A percentile compares a stretch with the other conserved stretches of the same genome.
Evolutionary conservation across 2,329 filamentous ascomycete species (phyloP).

Genomic region (Pezicula radicicola): DNA sequence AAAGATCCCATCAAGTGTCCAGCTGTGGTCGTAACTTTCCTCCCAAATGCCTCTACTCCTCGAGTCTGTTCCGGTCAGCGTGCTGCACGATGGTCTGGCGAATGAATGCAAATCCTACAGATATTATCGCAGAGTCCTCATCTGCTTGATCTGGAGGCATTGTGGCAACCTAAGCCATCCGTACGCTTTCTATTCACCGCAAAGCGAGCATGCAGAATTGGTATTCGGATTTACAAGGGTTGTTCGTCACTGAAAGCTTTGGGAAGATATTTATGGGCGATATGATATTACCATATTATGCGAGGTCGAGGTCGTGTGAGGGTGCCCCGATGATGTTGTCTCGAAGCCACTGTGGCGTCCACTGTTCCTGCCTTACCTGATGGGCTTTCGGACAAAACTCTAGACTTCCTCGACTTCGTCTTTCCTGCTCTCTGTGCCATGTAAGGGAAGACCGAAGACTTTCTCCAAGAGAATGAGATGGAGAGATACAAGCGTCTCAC

Average conservation of each 20-base stretch:
- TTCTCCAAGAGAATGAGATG: too few species aligned
- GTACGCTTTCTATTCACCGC: slow-evolving; percentile 21
- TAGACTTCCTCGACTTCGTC: too few species aligned
- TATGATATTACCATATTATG: not conserved
- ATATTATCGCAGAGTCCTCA: slow-evolving; percentile 29
- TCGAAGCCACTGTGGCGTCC: too few species aligned
- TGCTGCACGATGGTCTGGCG: not conserved
- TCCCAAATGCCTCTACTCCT: slow-evolving; percentile 86
- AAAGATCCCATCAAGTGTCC: slow-evolving; percentile 79
- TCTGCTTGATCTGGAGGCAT: slow-evolving; percentile 27
- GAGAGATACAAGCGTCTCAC: too few species aligned
- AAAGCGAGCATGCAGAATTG: slow-evolving; percentile 20
- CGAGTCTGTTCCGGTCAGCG: slow-evolving; percentile 58
- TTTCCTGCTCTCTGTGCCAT: too few species aligned
- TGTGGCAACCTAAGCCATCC: slow-evolving; percentile 29
- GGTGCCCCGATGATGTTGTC: slow-evolving; percentile 5
- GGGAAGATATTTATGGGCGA: not conserved
- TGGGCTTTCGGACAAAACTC: too few species aligned
- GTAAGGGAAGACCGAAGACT: too few species aligned
- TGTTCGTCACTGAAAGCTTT: not conserved
- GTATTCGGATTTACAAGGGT: not conserved
- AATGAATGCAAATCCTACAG: slow-evolving; percentile 20
- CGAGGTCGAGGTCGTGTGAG: slow-evolving; percentile 8
- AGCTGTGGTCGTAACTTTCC: slow-evolving; percentile 93
- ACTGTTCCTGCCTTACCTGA: too few species aligned